Base-by-base conservation (phyloP, 306 rosid species). In the Cicer yamashitae region DNA sequence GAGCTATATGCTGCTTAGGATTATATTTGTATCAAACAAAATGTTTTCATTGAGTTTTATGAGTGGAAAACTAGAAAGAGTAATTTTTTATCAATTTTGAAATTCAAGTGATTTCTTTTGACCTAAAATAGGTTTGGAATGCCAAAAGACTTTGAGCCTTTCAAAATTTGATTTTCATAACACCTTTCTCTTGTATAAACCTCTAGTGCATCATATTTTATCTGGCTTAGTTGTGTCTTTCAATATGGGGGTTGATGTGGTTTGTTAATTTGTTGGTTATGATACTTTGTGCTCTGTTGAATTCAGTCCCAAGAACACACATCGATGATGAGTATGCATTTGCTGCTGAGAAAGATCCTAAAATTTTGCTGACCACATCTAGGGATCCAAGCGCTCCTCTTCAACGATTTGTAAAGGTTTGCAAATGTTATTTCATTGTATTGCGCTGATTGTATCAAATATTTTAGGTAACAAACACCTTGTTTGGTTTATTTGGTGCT, bases 311-410 rank as follows among this genome's bases (percentile, higher is more conserved):
- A 5, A 94, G 86, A 82, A 79, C 89, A 13, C 90, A 85, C 77
- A 94, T 94, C 22, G 97, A 90, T 75, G 96, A 91, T 65, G 97
- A 94, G 86, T 94, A 94, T 77, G 98, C 98, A 13, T 76, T 76
- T 77, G 89, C 97, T 71, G 71, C 89, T 11, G 96, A 89, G 73
- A 86, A 77, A 10, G 98, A 94, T 83, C 96, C 97, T 17, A 92
- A 88, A 73, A 89, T 92, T 81, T 83, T 94, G 89, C 57, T 94
- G 54, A 91, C 96, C 58, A 94, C 97, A 13, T 94, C 99, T 14
- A 82, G 99, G 79, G 72, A 89, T 86, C 99, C 99, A 8, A 94
- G 97, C 75, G 90, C 87, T 79, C 97, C 99, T 47, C 91, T 94
- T 37, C 87, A 85, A 37, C 97, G 90, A 78, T 92, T 94, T 92